Base-by-base conservation (phyloP, 2,329 filamentous ascomycete species). In the Beauveria sp. region DNA sequence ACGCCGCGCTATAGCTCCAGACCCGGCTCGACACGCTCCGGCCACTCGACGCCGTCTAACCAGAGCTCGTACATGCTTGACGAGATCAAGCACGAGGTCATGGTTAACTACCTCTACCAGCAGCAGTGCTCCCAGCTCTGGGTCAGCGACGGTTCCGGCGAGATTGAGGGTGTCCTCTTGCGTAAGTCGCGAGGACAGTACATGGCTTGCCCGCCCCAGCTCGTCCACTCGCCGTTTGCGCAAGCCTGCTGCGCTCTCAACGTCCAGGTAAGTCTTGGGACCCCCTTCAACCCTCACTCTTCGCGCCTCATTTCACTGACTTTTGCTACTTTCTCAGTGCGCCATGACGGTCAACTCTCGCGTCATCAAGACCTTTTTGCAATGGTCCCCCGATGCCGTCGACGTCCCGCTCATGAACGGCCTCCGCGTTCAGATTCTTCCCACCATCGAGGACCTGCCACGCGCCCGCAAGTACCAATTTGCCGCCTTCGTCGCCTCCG, bases 101-200 rank as follows among this genome's bases (percentile, higher is more conserved):
- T 92, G 88, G 88, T 90, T 64, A 91, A 90, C 74, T 91, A 90
- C 71, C 78, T 93, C 28, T 91, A 91, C 73, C 89, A 92, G 72
- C 88, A 92, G 71, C 88, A 91, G 74, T 91, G 88, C 69, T 83
- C 84, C 14, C 83, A 85, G 64, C 80, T 91, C 40, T 92, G 89
- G 89, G 85, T 91, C 22, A 84, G 84, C 38, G 87, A 90, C 67
- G 84, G 82, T 42, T 86, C 81, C 54, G 87, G 87, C 14, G 83
- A 88, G 66, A 73, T 85, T 6, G 89, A 92, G 71, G 90, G 90
- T 66, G 88, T 91, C 31, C 74, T 93, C 22, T 76, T 93, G 53
- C 83, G 88, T 65, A 91, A 90, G 69, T 72, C 80, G 20, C 82
- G 82, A 65, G 87, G 86, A 22, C 80, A 85, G 62, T 93, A 91